Evolutionary conservation across 495 filamentous ascomycete species (phyloP), one percentile per base, ranked within the genome.

Genomic region (Cryomyces minteri): DNA sequence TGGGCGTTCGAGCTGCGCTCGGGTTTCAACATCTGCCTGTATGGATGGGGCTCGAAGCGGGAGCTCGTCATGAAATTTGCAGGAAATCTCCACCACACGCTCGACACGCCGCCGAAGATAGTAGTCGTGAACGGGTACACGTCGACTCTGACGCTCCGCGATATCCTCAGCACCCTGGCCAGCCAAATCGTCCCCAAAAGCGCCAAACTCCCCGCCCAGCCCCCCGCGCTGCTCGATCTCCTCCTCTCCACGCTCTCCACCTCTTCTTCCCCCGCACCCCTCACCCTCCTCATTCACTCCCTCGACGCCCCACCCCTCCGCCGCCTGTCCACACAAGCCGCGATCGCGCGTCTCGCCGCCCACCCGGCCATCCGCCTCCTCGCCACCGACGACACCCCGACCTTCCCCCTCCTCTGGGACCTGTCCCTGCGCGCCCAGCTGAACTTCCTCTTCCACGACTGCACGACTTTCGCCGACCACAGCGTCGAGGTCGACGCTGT

Each of bases 1-100:
- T 98, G 90, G 90, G 62, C 69, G 11, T 98, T 96, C 53, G 92
- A 98, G 63, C 72, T 96, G 18, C 71, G 76, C 32, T 76, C 94
- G 57, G 79, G 79, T 38, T 96, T 94, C 68, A 93, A 82, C 57
- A 70, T 94, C 46, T 90, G 92, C 53, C 62, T 95, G 4, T 94
- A 88, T 57, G 90, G 90, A 31, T 95, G 84, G 51, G 90, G 90
- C 5, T 88, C 82, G 36, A 98, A 96, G 56, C 70, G 83, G 9
- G 64, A 65, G 9, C 76, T 96, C 0, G 67, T 88, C 10, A 73
- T 81, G 49, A 64, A 74, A 31, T 95, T 93, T 55, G 86, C 87
- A 1, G 72, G 76, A 39, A 73, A 86, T 62, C 55, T 84, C 31
- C 79, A 84, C 50, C 43, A 51, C 47, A 52, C 58, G 45, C 41